Base-by-base conservation (phyloP, 371 early-diverging fungal species). In the Mucor circinelloides region DNA sequence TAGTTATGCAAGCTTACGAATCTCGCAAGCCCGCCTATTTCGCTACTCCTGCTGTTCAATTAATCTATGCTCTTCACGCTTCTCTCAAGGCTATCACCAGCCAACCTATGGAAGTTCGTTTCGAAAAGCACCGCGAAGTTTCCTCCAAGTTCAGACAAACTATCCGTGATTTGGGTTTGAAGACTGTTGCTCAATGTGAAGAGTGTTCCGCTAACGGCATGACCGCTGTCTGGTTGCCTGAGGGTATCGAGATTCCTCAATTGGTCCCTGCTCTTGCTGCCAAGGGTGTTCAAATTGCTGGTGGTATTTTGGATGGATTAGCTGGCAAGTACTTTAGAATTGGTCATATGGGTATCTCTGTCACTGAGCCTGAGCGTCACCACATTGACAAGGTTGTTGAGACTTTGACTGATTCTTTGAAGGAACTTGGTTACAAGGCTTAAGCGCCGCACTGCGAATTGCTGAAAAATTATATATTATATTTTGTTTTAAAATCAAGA, bases 31-130 rank as follows among this genome's bases (percentile, higher is more conserved):
- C 94, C 31, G 87, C 89, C 56, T 98, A 98, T 84, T 98, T 97
- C 84, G 97, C 96, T 64, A 98, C 99, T n/a, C 99, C 99, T 15
- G 92, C 97, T 55, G 99, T 98, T 52, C 96, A 96, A 84, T 86
- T 93, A 64, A 87, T 98, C 76, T 86, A 91, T 76, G 96, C 97
- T 36, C 91, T 98, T 50, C 85, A 94, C 74, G 85, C 88, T 23
- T 90, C 94, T 58, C 88, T 98, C 67, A 86, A 87, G 73, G 92
- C 93, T 74, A 85, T 97, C 58, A 84, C 89, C 44, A 79, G 85
- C 54, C 82, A 81, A 31, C 83, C 86, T 69, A 86, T 92, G 84
- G 91, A 91, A 61, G 68, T 68, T 42, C 88, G 92, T n/a, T 93
- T 92, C 72, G 83, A 66, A 19, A 82, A 85, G 66, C 95, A 94